phyloP scores from a whole-genome alignment of 352 stramenopile genomes.

The Phytopythium chamaehyphon region DNA sequence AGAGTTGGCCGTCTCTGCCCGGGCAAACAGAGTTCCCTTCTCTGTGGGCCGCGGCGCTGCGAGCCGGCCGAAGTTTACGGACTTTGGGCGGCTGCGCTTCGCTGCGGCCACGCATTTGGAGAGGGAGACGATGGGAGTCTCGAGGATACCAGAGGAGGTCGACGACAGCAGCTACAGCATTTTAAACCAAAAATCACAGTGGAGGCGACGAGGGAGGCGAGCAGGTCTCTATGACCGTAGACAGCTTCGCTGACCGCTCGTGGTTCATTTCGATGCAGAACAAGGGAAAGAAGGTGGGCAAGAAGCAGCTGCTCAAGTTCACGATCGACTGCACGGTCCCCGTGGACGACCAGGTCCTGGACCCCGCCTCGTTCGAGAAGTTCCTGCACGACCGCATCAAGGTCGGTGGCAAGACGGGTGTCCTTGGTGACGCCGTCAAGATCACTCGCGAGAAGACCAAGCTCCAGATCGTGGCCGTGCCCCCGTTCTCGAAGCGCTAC shows the following conservation, averaged over 20 bases:
- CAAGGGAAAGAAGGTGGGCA: conserved; percentile 87
- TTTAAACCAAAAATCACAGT: not conserved
- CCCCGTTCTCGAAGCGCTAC: conserved; percentile 98
- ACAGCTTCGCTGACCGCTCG: not conserved
- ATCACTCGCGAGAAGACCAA: conserved; percentile 97
- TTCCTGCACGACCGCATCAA: conserved; percentile 99
- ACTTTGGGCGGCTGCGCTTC: not conserved
- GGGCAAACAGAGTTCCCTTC: conserved; percentile 89
- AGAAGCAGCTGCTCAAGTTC: conserved; percentile 92
- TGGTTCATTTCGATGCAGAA: conserved; percentile 28
- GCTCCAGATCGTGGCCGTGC: conserved; percentile 92
- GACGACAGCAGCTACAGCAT: not conserved
- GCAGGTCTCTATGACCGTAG: not conserved
- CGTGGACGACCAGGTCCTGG: conserved; percentile 98
- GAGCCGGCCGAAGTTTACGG: not conserved
- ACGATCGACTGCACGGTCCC: conserved; percentile 94
- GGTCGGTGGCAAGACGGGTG: conserved; percentile 97
- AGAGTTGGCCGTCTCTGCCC: conserved; percentile 82
- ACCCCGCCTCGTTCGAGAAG: conserved; percentile 99
- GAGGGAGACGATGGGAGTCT: conserved; percentile 3
- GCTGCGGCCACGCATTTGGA: conserved; percentile 39
- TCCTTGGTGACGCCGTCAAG: conserved; percentile 93
- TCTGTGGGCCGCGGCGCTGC: conserved; percentile 51
- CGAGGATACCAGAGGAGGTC: not conserved
- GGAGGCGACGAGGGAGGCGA: not conserved